Percentiles rank a stretch among this genome's conserved stretches.
These are phyloP conservation scores for Trapa incisa DNA, from an alignment of 345 rosid genomes.

Conservation along the genomic window DNA sequence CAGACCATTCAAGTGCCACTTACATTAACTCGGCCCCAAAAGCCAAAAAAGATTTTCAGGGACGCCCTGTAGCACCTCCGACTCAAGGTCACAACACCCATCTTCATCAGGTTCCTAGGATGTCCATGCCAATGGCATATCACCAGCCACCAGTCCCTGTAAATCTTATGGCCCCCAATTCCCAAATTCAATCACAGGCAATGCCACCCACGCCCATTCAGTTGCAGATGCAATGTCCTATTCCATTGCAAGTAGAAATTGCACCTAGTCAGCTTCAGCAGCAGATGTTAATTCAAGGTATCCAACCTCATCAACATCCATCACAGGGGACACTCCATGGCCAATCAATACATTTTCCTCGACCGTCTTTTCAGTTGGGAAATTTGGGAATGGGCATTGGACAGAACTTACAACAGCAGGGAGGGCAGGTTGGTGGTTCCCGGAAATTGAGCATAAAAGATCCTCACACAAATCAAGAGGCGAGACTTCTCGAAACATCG, in stretches of 20 bases:
- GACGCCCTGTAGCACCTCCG: constrained; percentile 26
- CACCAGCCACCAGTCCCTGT: constrained; percentile 59
- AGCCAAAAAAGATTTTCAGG: constrained; percentile 45
- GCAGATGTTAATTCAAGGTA: constrained; percentile 58
- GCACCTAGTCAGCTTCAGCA: constrained; percentile 56
- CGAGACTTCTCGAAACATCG: constrained; percentile 66
- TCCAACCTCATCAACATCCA: constrained; percentile 56
- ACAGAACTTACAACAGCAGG: constrained; percentile 67
- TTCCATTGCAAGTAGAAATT: constrained; percentile 47
- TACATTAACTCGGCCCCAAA: constrained; percentile 33
- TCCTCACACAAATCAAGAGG: constrained; percentile 89
- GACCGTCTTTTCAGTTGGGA: constrained; percentile 55
- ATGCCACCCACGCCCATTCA: constrained; percentile 40
- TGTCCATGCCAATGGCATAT: constrained; percentile 57
- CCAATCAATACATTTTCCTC: constrained; percentile 56
- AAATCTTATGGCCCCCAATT: constrained; percentile 58
- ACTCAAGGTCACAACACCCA: constrained; percentile 52
- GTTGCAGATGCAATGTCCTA: constrained; percentile 32
- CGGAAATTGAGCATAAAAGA: constrained; percentile 90
- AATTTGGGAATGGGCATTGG: constrained; percentile 60
- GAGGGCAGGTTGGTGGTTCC: constrained; percentile 47
- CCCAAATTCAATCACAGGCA: constrained; percentile 67
- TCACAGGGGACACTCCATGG: constrained; percentile 78
- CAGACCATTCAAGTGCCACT: constrained; percentile 31
- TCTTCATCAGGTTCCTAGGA: constrained; percentile 36